A percentile compares a stretch with the other conserved stretches of the same genome.
Conservation (phyloP, 257 asterid genomes). For the Capsicum chinense region DNA sequence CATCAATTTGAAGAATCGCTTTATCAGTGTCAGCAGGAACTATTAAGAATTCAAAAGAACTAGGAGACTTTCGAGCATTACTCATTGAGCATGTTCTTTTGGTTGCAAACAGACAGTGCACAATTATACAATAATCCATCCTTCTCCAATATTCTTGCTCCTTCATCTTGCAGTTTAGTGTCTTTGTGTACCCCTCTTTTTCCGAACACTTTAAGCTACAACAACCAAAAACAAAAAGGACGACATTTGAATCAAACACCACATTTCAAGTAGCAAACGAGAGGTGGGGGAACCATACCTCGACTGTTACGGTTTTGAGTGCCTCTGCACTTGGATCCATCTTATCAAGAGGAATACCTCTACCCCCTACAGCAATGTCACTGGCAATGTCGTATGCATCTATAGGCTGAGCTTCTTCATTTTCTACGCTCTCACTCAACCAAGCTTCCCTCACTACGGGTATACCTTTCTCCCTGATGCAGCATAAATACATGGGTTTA, state of each 20-base stretch:
- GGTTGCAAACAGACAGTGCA: constrained; percentile 58
- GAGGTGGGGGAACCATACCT: constrained; percentile 40
- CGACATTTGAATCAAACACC: background rate
- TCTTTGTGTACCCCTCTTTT: constrained; percentile 91
- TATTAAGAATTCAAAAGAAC: too few species aligned
- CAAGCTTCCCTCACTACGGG: constrained; percentile 81
- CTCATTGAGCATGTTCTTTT: constrained; percentile 59
- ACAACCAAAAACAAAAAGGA: background rate
- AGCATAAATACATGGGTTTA: background rate
- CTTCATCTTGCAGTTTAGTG: constrained; percentile 64
- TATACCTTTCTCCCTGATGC: constrained; percentile 67
- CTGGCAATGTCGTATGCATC: constrained; percentile 64
- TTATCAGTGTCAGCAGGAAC: background rate
- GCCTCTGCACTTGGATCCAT: constrained; percentile 72
- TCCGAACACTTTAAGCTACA: constrained; percentile 78
- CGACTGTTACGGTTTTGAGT: constrained; percentile 57
- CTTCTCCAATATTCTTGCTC: constrained; percentile 70
- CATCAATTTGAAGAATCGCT: constrained; percentile 1
- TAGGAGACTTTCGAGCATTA: constrained; percentile 29
- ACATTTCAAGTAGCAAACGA: background rate
- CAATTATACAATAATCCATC: constrained; percentile 81
- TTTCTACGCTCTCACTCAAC: constrained; percentile 72
- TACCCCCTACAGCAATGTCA: constrained; percentile 68
- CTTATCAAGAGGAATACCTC: constrained; percentile 65
- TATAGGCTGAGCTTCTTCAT: constrained; percentile 50